phyloP scores from a whole-genome alignment of 2,329 filamentous ascomycete genomes.

The Phyllosticta citribraziliensis region DNA sequence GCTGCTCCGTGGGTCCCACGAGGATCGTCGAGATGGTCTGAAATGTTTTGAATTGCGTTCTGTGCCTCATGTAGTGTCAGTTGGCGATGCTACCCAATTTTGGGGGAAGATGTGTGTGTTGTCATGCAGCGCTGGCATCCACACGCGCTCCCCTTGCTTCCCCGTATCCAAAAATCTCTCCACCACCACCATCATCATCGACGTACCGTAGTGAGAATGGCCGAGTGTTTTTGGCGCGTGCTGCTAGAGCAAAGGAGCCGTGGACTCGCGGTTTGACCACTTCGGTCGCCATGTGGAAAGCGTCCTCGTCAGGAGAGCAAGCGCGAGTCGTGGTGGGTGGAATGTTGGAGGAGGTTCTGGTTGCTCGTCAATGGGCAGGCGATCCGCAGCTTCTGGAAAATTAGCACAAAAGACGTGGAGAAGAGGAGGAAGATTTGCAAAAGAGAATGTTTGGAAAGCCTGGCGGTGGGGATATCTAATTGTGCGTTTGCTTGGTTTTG shows the following conservation, averaged over 20 bases:
- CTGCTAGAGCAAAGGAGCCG: neutral
- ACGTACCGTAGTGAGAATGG: constrained; percentile 10
- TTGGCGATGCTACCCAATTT: neutral
- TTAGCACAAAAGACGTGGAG: neutral
- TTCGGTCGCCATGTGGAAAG: constrained; percentile 3
- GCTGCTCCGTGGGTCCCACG: constrained; percentile 30
- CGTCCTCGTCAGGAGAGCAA: neutral
- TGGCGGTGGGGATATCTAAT: neutral
- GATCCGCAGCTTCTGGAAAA: neutral
- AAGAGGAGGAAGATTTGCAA: neutral
- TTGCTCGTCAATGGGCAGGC: neutral
- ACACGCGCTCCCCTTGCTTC: constrained; percentile 3
- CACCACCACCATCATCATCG: neutral
- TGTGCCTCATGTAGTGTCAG: constrained; percentile 15
- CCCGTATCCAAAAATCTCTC: neutral
- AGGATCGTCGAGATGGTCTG: constrained; percentile 27
- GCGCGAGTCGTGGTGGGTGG: neutral
- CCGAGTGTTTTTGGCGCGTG: constrained; percentile 5
- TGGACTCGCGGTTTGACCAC: constrained; percentile 2
- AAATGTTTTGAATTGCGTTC: constrained; percentile 31
- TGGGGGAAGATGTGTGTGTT: neutral
- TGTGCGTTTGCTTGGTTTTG: neutral
- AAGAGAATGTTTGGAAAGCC: neutral
- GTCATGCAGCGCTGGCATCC: neutral
- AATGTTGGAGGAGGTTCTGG: neutral